Base-by-base conservation (phyloP, 2,329 filamentous ascomycete species). In the Neopestalotiopsis clavispora region DNA sequence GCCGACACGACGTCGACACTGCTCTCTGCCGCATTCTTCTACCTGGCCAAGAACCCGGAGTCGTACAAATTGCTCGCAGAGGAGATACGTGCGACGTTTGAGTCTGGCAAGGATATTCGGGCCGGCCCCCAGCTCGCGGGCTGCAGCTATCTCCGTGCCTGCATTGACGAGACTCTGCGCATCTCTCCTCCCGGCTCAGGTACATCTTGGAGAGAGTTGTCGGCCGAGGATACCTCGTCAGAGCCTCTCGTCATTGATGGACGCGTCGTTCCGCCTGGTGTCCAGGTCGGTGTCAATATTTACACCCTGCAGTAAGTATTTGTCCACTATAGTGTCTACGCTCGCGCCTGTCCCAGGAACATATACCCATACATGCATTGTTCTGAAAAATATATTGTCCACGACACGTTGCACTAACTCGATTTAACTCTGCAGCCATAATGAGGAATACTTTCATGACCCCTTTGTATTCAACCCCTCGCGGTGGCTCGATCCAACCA, bases 101-200 rank as follows among this genome's bases (percentile, higher is more conserved):
- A 70, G 0, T 75, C 77, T 9, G 68, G 69, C n/a, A 71, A 69
- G 1, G 72, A 77, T 1, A 81, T 81, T 38, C 63, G 67, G 3
- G 67, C 69, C 40, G 52, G 74, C 2, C 20, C 20, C 1, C 69
- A 74, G 7, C 73, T 86, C 5, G 73, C 77, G 34, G 71, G 68
- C 13, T 83, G 79, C 71, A 68, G 65, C 0, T 86, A 85, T 70
- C 75, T 87, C 1, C 77, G 79, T 4, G 85, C 84, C 3, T 81
- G 80, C 67, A 79, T 28, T 4, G 23, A 28, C 23, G 23, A 28
- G 23, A 28, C 23, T 28, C 1, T 28, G 23, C 23, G 23, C 17
- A 75, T 85, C 65, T 81, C 81, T 2, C 83, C 85, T 3, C 79
- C 83, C 0, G 75, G 78, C 65, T 72, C 74, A 66, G 78, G 66